These are phyloP conservation scores for Talaromyces proteolyticus DNA, from an alignment of 495 filamentous ascomycete species.

Conservation along the genomic window DNA sequence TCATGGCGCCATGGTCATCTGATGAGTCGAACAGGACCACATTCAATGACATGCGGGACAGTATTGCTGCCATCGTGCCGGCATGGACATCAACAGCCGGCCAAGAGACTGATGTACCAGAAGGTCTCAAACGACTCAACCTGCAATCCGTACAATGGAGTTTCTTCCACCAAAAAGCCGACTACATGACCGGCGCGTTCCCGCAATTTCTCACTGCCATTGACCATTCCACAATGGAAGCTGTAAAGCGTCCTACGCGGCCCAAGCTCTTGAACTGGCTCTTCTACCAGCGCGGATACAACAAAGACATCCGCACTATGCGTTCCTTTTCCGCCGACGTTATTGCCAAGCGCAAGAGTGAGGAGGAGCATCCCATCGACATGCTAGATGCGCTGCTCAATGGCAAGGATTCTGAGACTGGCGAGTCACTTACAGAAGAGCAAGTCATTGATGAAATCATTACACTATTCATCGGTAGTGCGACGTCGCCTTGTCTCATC, in stretches of 20 bases:
- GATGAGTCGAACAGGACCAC: constrained; percentile 23
- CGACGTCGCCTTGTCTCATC: constrained; percentile 30
- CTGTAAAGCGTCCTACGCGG: constrained; percentile 33
- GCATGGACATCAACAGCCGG: constrained; percentile 17
- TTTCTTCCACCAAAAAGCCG: constrained; percentile 32
- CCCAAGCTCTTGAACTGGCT: constrained; percentile 30
- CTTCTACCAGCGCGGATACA: constrained; percentile 39
- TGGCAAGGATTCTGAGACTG: constrained; percentile 59
- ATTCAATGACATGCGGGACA: constrained; percentile 21
- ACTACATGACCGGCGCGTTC: constrained; percentile 20
- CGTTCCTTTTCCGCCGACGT: constrained; percentile 50
- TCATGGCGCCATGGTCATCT: constrained; percentile 41
- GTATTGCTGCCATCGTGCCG: constrained; percentile 18
- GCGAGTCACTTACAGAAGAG: constrained; percentile 49
- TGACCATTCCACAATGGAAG: constrained; percentile 32
- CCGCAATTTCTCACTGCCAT: constrained; percentile 30
- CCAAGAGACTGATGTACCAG: constrained; percentile 20
- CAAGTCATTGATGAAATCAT: constrained; percentile 60
- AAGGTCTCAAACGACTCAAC: constrained; percentile 65
- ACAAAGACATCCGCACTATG: constrained; percentile 49
- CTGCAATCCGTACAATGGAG: constrained; percentile 63
- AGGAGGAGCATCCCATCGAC: constrained; percentile 54
- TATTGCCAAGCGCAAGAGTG: constrained; percentile 45
- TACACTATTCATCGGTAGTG: constrained; percentile 34
- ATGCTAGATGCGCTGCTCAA: constrained; percentile 63